Conservation (phyloP, 176 grass and related monocot genomes). For the Oryza officinalis region DNA sequence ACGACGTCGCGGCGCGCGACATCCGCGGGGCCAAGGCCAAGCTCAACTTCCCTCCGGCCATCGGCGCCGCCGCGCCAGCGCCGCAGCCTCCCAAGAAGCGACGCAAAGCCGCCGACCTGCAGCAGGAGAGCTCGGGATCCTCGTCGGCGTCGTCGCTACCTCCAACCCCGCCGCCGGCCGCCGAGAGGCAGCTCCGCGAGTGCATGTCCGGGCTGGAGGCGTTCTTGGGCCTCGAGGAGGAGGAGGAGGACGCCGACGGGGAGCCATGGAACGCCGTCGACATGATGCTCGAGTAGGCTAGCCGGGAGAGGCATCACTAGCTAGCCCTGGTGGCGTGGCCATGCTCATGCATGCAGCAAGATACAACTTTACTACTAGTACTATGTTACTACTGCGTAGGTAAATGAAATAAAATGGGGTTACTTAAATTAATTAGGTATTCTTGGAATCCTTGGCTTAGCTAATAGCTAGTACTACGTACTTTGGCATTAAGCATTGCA, state of each 20-base stretch:
- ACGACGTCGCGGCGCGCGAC: slow-evolving; percentile 67
- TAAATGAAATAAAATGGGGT: not conserved
- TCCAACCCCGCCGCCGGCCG: not conserved
- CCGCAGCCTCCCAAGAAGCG: slow-evolving; percentile 3
- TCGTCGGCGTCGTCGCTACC: not conserved
- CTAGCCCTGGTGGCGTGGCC: not conserved
- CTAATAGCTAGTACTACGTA: not conserved
- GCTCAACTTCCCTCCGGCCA: slow-evolving; percentile 64
- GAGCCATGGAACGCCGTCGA: slow-evolving; percentile 41
- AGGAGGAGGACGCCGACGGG: not conserved
- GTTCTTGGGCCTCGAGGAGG: slow-evolving; percentile 40
- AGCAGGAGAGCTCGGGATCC: slow-evolving; percentile 40
- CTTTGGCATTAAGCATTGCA: not conserved
- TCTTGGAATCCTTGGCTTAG: not conserved
- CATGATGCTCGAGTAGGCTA: slow-evolving; percentile 27
- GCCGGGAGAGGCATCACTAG: too few relatives aligned
- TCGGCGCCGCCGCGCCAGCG: not conserved
- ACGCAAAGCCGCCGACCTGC: not conserved
- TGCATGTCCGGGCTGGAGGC: slow-evolving; percentile 55
- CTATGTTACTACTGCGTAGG: not conserved
- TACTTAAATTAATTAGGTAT: not conserved
- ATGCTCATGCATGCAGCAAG: not conserved
- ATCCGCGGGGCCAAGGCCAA: slow-evolving; percentile 75
- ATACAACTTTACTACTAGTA: not conserved
- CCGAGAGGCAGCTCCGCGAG: slow-evolving; percentile 23